Base-by-base conservation (phyloP, 345 rosid species). In the Eucalyptus leucophloia region DNA sequence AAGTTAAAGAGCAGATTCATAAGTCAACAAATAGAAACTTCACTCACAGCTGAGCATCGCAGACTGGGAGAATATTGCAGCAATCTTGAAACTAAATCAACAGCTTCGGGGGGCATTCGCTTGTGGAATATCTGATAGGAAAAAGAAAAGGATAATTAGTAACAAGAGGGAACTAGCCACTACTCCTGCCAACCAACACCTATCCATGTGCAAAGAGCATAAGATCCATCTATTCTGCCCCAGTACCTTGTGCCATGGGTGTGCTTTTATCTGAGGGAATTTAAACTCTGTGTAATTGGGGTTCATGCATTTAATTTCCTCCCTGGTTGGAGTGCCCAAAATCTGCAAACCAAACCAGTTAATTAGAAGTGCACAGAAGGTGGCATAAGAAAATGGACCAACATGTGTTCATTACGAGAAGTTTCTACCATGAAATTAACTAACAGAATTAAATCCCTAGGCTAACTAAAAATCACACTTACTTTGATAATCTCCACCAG, bases 401-500 rank as follows among this genome's bases (percentile, higher is more conserved):
- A 0, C 62, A 77, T 77, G 83, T 37, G 83, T 11, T 40, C 13
- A 77, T 40, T 40, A 77, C 10, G 2, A 82, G 37, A 62, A 44
- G 14, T n/a, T 87, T 42, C 47, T 60, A 45, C 30, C 86, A 49
- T 45, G 50, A 87, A 44, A 86, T 88, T 81, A 26, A 77, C 47
- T 3, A 77, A 77, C 47, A 77, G 85, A 40, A 77, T 7, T 6
- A 77, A 40, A 77, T 77, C 85, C 85, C 28, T 23, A 37, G 47
- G 44, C 77, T 30, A 65, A 87, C 56, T 87, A 69, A 69, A 45
- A 42, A 49, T 34, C n/a, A 86, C 37, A 87, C 28, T 87, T 93
- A 98, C 99, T 98, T 98, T 98, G 88, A 98, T 98, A 28, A 98
- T 98, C 95, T 98, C 99, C 60, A 98, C 99, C 91, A 98, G 97